Evolutionary conservation across 225 moss, liverwort and hornwort genomes (phyloP), one percentile per base, ranked within the genome.

Genomic region (Marchantia paleacea): DNA sequence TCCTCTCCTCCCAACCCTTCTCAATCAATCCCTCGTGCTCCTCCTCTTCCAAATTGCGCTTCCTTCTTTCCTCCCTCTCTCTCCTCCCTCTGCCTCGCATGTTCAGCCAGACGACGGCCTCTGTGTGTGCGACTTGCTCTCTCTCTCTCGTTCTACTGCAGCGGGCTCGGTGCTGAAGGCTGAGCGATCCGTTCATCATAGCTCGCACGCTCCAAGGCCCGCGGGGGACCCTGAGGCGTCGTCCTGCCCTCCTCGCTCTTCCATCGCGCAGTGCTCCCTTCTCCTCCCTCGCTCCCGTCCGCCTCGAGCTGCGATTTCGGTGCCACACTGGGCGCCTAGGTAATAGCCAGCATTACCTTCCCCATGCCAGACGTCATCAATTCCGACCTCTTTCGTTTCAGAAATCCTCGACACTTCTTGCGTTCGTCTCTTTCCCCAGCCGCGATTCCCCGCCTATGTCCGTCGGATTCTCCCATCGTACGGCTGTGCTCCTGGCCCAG

Each of bases 301-400:
- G 52, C 13, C 24, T 52, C 16, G 51, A 49, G 51, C 48, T 70
- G 47, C 28, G 31, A 72, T 72, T 24, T 12, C 29, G n/a, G 24
- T 48, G 71, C 80, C 80, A 58, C 70, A 60, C 57, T 55, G 31
- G 11, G 22, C 55, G 57, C 70, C 69, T 54, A 16, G 16, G 0
- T 57, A n/a, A 52, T 26, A 25, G 53, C 68, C 79, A 77, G 77
- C 82, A 77, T 30, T 71, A 71, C 26, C 47, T 26, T 52, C 77
- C 61, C 28, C 22, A 19, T 29, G 19, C 70, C 77, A 61, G 77
- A 71, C 63, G 77, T 39, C 39, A 13, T 1, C 57, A 74, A 65
- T 39, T 72, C 50, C 63, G 52, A 19, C 29, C 70, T 26, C 60
- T 28, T 76, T 77, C 69, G 22, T 16, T 10, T 55, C 30, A 8